Percentiles rank a stretch among this genome's conserved stretches.
phyloP scores from a whole-genome alignment of 345 rosid genomes.

The Sonneratia alba region DNA sequence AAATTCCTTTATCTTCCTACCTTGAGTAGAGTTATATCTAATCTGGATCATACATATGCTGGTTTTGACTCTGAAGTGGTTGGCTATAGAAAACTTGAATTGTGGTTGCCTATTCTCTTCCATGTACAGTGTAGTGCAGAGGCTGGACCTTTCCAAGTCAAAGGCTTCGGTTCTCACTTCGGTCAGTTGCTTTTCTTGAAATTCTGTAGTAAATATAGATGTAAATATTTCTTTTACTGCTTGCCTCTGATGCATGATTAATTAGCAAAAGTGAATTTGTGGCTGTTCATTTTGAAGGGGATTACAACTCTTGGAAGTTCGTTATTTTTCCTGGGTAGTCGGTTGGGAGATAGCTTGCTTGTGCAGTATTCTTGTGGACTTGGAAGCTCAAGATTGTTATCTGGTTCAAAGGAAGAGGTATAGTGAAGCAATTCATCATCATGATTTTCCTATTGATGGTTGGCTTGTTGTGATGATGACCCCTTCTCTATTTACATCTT shows the following conservation, averaged over 20 bases:
- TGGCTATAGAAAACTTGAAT: background rate
- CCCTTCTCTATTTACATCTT: background rate
- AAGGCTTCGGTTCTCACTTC: constrained; percentile 97
- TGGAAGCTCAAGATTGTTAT: constrained; percentile 49
- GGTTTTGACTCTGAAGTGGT: background rate
- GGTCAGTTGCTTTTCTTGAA: constrained; percentile 42
- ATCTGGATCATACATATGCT: background rate
- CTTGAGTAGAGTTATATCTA: background rate
- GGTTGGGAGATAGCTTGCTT: constrained; percentile 93
- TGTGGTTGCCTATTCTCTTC: constrained; percentile 17
- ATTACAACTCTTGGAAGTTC: constrained; percentile 72
- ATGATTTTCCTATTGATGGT: background rate
- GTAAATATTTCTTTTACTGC: constrained; percentile 1
- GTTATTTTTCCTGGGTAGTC: constrained; percentile 83
- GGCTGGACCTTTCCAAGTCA: constrained; percentile 92
- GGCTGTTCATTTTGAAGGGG: constrained; percentile 43
- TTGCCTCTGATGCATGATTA: constrained; percentile 1
- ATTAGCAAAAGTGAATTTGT: constrained; percentile 14
- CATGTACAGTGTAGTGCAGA: constrained; percentile 76
- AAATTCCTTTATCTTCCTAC: background rate
- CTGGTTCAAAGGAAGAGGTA: constrained; percentile 85
- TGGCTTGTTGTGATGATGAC: background rate
- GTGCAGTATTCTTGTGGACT: constrained; percentile 70
- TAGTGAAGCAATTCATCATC: background rate
- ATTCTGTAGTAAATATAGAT: background rate